Evolutionary conservation across 2,329 filamentous ascomycete genomes (phyloP), one percentile per base, ranked within the genome.

Genomic region (Exophiala xenobiotica): DNA sequence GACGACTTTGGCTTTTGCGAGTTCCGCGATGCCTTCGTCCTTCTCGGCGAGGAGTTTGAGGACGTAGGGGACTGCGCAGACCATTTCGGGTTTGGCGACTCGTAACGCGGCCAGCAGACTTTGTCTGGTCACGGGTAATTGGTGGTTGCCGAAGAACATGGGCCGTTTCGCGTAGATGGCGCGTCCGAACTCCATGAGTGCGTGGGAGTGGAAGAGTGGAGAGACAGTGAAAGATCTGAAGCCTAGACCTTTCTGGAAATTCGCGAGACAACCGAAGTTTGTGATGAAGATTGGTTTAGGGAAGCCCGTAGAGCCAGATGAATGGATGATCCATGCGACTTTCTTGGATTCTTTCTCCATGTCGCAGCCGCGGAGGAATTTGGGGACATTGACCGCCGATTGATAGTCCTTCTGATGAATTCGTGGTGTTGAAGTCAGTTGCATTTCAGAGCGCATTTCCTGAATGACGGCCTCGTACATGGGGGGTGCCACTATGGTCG

Each of bases 11-110:
- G 75, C 69, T 24, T 67, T 66, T 1, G 64, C 63, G n/a, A 85
- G 64, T 2, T 68, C 67, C 1, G 66, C 61, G 8, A 83, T 72
- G 0, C 83, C 83, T 18, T 76, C 72, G 0, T 77, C 68, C 0
- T 75, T 74, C 61, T 87, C 84, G 0, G 77, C 76, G 1, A 87
- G 70, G 0, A 87, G 66, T 60, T 86, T 85, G 12, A 87, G 65
- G 0, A 79, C 77, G 57, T 86, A 87, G 0, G 84, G 49, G 0
- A 87, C 83, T 2, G 73, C 76, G 51, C 83, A 77, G 23, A 86
- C 76, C 12, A 79, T 75, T 44, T 84, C 74, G 0, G 75, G 72
- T 18, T 71, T 58, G 48, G 73, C 63, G 5, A 63, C 64, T 8
- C 65, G 57, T 57, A 81, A 70, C 9, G 73, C 73, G 3, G 67